Evolutionary conservation across 805 yeast species (phyloP).

Genomic region (Candida gorgasii): DNA sequence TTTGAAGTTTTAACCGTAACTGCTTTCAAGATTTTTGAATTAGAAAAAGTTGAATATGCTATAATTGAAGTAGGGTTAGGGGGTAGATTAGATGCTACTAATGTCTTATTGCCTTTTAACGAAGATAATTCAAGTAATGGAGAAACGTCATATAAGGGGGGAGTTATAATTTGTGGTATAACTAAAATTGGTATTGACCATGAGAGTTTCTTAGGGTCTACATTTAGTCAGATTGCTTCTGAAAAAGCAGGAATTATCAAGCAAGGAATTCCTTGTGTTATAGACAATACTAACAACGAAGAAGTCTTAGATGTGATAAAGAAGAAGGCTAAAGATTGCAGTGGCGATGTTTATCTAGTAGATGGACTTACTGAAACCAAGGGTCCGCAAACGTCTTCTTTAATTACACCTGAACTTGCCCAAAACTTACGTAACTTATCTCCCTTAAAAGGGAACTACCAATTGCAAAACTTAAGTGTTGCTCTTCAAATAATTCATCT

Average conservation of each 20-base stretch:
- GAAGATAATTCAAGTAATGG: not conserved
- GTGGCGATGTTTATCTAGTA: slow-evolving; percentile 29
- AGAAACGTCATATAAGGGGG: slow-evolving; percentile 17
- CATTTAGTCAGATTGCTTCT: slow-evolving; percentile 62
- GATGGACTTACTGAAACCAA: slow-evolving; percentile 14
- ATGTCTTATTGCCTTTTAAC: slow-evolving; percentile 52
- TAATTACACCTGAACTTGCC: not conserved
- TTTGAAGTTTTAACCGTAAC: slow-evolving; percentile 85
- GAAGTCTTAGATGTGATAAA: slow-evolving; percentile 51
- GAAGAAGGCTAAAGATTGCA: slow-evolving; percentile 31
- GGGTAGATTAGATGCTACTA: slow-evolving; percentile 87
- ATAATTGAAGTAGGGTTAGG: slow-evolving; percentile 95
- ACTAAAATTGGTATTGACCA: slow-evolving; percentile 89
- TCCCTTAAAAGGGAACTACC: slow-evolving; percentile 75
- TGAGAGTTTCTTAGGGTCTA: slow-evolving; percentile 69
- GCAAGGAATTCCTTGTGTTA: slow-evolving; percentile 56
- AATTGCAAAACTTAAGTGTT: slow-evolving; percentile 64
- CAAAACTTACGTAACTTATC: slow-evolving; percentile 25
- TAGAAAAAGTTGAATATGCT: slow-evolving; percentile 65
- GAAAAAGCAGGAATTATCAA: slow-evolving; percentile 90
- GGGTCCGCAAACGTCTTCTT: not conserved
- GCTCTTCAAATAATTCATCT: slow-evolving; percentile 59
- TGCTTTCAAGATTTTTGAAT: slow-evolving; percentile 74
- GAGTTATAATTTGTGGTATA: slow-evolving; percentile 67
- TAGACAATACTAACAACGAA: slow-evolving; percentile 65